A percentile compares a stretch with the other conserved stretches of the same genome.
Conservation (phyloP, 2,329 filamentous ascomycete species). For the Paracamarosporium sp. region DNA sequence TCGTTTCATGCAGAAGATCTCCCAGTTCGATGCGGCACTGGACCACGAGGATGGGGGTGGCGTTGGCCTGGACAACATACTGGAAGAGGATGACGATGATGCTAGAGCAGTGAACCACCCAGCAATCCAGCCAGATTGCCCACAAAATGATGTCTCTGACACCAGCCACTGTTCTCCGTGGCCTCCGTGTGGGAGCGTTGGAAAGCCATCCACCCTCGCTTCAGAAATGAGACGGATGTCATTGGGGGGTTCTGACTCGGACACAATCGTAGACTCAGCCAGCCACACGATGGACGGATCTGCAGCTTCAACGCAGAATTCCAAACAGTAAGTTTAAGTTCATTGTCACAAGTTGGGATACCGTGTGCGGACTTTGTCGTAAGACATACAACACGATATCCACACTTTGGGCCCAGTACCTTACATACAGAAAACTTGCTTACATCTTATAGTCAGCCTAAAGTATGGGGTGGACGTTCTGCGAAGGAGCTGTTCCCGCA, state of each 20-base stretch:
- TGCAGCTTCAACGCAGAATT: neutral
- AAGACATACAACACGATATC: neutral
- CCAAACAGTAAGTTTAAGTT: neutral
- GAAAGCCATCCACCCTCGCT: conserved; percentile 10
- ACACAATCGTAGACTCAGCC: conserved; percentile 15
- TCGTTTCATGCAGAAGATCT: conserved; percentile 39
- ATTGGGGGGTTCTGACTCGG: conserved; percentile 17
- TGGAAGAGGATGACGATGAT: conserved; percentile 23
- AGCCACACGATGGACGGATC: neutral
- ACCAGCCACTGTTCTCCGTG: conserved; percentile 26
- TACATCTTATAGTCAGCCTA: conserved; percentile 17
- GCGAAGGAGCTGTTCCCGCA: conserved; percentile 44
- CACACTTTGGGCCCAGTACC: neutral
- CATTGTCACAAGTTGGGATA: neutral
- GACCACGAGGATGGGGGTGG: conserved; percentile 40
- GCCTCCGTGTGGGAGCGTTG: conserved; percentile 4
- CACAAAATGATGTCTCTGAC: conserved; percentile 1
- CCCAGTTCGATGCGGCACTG: conserved; percentile 31
- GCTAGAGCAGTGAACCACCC: conserved; percentile 25
- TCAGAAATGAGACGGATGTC: conserved; percentile 23
- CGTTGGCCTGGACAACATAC: conserved; percentile 15
- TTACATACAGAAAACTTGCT: neutral
- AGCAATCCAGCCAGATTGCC: conserved; percentile 31
- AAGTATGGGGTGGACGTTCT: conserved; percentile 29
- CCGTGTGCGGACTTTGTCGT: neutral